phyloP scores from a whole-genome alignment of 2,329 filamentous ascomycete species.

The Pezicula carpinea region DNA sequence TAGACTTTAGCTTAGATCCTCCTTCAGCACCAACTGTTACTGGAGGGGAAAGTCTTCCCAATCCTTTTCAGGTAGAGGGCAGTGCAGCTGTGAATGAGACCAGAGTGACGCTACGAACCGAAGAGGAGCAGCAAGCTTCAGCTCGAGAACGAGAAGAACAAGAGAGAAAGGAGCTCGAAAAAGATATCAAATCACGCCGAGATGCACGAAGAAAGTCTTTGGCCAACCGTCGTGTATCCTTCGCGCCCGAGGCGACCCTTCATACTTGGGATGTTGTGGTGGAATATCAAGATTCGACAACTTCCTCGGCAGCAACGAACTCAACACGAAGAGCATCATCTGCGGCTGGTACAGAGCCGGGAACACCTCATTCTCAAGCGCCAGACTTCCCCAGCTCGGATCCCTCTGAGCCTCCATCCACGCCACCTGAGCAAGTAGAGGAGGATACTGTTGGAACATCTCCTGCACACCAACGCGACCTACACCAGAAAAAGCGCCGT shows the following conservation, averaged over 20 bases:
- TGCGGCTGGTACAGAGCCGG: conserved; percentile 17
- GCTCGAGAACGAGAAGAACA: conserved; percentile 65
- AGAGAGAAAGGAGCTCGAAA: conserved; percentile 54
- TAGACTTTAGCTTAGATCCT: conserved; percentile 23
- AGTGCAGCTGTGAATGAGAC: conserved; percentile 32
- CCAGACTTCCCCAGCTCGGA: conserved; percentile 36
- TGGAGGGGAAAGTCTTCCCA: conserved; percentile 37
- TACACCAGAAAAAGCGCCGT: conserved; percentile 57
- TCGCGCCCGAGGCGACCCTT: conserved; percentile 92
- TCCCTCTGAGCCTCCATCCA: conserved; percentile 54
- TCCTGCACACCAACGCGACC: conserved; percentile 59
- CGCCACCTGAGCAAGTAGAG: conserved; percentile 57
- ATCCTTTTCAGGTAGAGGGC: conserved; percentile 40
- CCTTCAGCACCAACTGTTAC: conserved; percentile 14
- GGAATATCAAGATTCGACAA: conserved; percentile 86
- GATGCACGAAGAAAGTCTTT: conserved; percentile 90
- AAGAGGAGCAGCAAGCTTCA: conserved; percentile 67
- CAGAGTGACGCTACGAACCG: conserved; percentile 61
- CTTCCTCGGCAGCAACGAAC: conserved; percentile 67
- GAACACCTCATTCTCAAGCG: conserved; percentile 16
- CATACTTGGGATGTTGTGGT: conserved; percentile 91
- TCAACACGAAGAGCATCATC: conserved; percentile 70
- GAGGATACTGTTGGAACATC: conserved; percentile 54
- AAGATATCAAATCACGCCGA: conserved; percentile 63
- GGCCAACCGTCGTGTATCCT: conserved; percentile 89